These are phyloP conservation scores for Phytopythium cucurbitacearum DNA, from an alignment of 352 stramenopile genomes.

Conservation along the genomic window DNA sequence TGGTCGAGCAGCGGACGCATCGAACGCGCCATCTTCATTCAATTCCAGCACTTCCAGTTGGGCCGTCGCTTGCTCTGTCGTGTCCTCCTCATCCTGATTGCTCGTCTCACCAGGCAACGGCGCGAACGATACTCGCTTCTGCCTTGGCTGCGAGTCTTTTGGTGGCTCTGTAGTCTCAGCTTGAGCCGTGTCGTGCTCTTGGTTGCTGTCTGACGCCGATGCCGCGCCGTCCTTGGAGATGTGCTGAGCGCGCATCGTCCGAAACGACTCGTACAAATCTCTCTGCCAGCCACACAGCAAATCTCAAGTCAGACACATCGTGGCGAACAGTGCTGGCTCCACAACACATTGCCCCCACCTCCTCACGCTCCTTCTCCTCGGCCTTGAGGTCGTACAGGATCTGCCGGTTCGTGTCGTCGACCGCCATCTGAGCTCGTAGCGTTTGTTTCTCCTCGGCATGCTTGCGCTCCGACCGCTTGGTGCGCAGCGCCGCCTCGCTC, in stretches of 20 bases:
- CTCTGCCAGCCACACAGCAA: slow-evolving; percentile 17
- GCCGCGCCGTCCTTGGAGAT: neutral
- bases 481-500: slow-evolving; percentile 29
- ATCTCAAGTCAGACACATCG: neutral
- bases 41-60: slow-evolving; percentile 42
- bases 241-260: slow-evolving; percentile 26
- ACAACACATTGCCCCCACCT: slow-evolving; percentile 23
- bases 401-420: slow-evolving; percentile 73
- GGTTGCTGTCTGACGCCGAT: slow-evolving; percentile 4
- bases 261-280: slow-evolving; percentile 73
- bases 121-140: slow-evolving; percentile 43
- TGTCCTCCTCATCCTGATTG: slow-evolving; percentile 3
- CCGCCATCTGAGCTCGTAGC: slow-evolving; percentile 74
- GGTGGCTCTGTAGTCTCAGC: neutral
- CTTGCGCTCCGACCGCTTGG: slow-evolving; percentile 49
- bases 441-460: slow-evolving; percentile 70
- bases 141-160: slow-evolving; percentile 11
- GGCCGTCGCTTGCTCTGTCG: neutral
- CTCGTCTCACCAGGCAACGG: slow-evolving; percentile 2
- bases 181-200: slow-evolving; percentile 4
- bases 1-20: slow-evolving; percentile 17
- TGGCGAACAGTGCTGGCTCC: no score
- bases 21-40: slow-evolving; percentile 44
- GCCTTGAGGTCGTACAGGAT: slow-evolving; percentile 69
- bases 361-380: slow-evolving; percentile 72